Conservation (phyloP, 2,329 filamentous ascomycete species). For the Colletotrichum noveboracense region DNA sequence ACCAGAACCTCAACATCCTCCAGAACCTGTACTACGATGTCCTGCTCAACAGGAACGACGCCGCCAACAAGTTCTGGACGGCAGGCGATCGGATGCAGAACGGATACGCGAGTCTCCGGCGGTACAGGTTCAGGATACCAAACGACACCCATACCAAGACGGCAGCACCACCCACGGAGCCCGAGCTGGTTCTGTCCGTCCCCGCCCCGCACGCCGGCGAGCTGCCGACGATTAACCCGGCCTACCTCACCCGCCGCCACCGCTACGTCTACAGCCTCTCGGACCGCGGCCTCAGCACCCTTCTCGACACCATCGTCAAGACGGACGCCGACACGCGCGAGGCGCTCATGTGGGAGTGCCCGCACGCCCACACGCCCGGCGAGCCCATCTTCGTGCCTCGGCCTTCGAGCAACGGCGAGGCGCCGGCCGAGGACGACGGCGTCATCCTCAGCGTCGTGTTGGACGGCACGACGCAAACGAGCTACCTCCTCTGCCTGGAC, state of each 20-base stretch:
- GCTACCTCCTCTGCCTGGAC: conserved; percentile 71
- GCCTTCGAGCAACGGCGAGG: conserved; percentile 26
- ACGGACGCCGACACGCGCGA: conserved; percentile 63
- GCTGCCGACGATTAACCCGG: conserved; percentile 69
- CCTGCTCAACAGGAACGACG: conserved; percentile 58
- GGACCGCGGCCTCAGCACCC: conserved; percentile 61
- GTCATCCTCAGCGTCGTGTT: conserved; percentile 68
- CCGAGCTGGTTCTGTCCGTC: conserved; percentile 35
- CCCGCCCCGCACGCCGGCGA: conserved; percentile 63
- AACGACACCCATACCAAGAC: conserved; percentile 17
- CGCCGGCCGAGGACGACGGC: conserved; percentile 64
- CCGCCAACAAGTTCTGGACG: conserved; percentile 47
- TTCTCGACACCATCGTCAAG: conserved; percentile 70
- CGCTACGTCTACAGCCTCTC: conserved; percentile 66
- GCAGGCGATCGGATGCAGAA: conserved; percentile 42
- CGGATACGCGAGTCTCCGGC: conserved; percentile 41
- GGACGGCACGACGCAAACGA: conserved; percentile 61
- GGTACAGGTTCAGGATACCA: conserved; percentile 49
- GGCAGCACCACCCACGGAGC: not conserved
- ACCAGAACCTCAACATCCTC: conserved; percentile 69
- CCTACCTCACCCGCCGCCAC: conserved; percentile 54
- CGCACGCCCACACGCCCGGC: conserved; percentile 67
- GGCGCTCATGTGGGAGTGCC: conserved; percentile 60
- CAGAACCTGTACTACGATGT: conserved; percentile 74
- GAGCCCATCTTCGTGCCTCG: conserved; percentile 70